These are phyloP conservation scores for Uromyces viciae-fabae DNA, from an alignment of 1,284 basidiomycete species.

Conservation along the genomic window DNA sequence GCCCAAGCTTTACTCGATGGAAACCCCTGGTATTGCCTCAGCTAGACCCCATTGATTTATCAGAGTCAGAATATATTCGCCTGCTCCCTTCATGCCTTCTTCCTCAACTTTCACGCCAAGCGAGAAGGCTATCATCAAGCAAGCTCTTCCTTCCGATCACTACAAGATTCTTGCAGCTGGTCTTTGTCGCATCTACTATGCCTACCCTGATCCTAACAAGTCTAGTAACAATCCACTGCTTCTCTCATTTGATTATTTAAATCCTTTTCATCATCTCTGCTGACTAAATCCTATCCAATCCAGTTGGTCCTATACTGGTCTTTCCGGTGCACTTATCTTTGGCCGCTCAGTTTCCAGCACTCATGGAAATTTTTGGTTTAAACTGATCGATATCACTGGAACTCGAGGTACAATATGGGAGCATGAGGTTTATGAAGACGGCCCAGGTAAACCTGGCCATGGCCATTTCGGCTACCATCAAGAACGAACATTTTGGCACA, in stretches of 20 bases:
- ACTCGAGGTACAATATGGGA: conserved; percentile 88
- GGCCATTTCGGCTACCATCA: conserved; percentile 72
- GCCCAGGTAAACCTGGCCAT: conserved; percentile 25
- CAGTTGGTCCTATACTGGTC: conserved; percentile 77
- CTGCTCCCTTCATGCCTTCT: conserved; percentile 42
- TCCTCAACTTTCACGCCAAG: conserved; percentile 27
- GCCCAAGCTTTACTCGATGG: too few species aligned
- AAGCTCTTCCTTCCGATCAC: conserved; percentile 6
- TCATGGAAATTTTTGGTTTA: conserved; percentile 63
- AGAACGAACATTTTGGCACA: conserved; percentile 88
- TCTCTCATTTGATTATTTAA: neutral
- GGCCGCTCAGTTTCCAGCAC: conserved; percentile 63
- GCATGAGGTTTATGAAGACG: conserved; percentile 76
- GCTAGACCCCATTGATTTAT: too few species aligned
- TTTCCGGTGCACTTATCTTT: conserved; percentile 77
- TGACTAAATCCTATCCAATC: neutral
- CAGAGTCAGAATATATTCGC: too few species aligned
- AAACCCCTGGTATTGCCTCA: too few species aligned
- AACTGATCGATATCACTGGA: conserved; percentile 74
- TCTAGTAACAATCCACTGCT: conserved; percentile 10
- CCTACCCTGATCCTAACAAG: conserved; percentile 60
- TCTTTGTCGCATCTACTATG: conserved; percentile 80
- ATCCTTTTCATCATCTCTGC: neutral
- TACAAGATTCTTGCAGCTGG: conserved; percentile 73
- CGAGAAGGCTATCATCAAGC: conserved; percentile 43